Conservation (phyloP, 495 filamentous ascomycete species). For the Diplogelasinospora grovesii region DNA sequence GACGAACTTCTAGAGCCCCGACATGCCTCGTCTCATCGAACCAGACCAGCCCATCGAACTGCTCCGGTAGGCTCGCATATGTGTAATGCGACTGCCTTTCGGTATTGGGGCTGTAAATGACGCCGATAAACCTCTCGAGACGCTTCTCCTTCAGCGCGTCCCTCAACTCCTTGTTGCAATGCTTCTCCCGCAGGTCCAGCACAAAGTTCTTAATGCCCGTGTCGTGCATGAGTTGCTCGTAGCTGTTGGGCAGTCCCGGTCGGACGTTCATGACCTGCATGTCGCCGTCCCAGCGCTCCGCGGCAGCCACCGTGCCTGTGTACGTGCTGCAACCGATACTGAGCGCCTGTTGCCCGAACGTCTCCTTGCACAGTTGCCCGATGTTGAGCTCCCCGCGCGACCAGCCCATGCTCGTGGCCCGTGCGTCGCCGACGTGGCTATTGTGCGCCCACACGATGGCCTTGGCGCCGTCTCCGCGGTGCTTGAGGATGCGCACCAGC, state of each 20-base stretch:
- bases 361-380: conserved; percentile 50
- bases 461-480: conserved; percentile 35
- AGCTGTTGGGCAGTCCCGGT: conserved; percentile 25
- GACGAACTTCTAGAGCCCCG: conserved; percentile 42
- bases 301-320: conserved; percentile 51
- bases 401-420: conserved; percentile 48
- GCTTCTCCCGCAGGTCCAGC: conserved; percentile 41
- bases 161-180: conserved; percentile 30
- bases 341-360: conserved; percentile 40
- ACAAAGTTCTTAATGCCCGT: conserved; percentile 37
- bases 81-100: conserved; percentile 52
- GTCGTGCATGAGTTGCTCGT: conserved; percentile 29
- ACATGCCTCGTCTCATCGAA: conserved; percentile 51
- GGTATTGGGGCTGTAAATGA: conserved; percentile 52
- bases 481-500: conserved; percentile 39
- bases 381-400: conserved; percentile 47
- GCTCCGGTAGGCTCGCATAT: conserved; percentile 44
- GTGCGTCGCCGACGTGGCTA: conserved; percentile 54
- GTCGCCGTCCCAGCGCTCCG: conserved; percentile 50
- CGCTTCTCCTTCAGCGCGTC: conserved; percentile 34
- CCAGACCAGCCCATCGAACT: conserved; percentile 53
- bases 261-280: conserved; percentile 45
- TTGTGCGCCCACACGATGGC: conserved; percentile 58
- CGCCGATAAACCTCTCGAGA: conserved; percentile 52
- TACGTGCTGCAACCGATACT: conserved; percentile 49